These are phyloP conservation scores for Zalaria obscura DNA, from an alignment of 2,329 filamentous ascomycete species.

Conservation along the genomic window DNA sequence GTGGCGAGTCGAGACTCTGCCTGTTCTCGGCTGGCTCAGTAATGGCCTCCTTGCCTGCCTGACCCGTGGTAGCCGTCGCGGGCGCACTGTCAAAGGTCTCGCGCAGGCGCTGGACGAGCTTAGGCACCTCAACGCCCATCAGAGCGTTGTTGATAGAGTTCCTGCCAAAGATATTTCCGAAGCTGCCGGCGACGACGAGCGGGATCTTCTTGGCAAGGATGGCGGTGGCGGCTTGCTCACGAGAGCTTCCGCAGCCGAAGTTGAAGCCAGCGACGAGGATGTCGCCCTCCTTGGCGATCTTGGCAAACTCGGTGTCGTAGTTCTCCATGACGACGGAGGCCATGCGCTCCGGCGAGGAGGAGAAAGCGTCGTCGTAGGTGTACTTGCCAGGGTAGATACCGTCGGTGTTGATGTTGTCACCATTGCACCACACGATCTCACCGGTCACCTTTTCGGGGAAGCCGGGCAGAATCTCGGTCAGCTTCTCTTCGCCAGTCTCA, in stretches of 20 bases:
- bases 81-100: conserved; percentile 36
- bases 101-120: conserved; percentile 50
- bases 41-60: conserved; percentile 22
- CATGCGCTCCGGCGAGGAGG: conserved; percentile 63
- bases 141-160: conserved; percentile 72
- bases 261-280: conserved; percentile 79
- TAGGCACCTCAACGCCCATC: conserved; percentile 56
- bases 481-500: conserved; percentile 13
- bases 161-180: conserved; percentile 69
- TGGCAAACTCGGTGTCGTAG: conserved; percentile 62
- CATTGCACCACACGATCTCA: conserved; percentile 79
- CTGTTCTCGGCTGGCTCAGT: conserved; percentile 37
- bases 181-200: conserved; percentile 66
- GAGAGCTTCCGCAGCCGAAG: conserved; percentile 69
- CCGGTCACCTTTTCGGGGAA: conserved; percentile 74
- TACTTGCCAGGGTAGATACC: conserved; percentile 84
- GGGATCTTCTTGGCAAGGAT: conserved; percentile 70
- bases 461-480: conserved; percentile 64
- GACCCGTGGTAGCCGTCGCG: conserved; percentile 7
- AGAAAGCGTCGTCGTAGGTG: conserved; percentile 79
- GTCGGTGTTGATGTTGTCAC: conserved; percentile 82
- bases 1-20: conserved; percentile 37
- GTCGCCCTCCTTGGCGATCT: conserved; percentile 52
- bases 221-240: conserved; percentile 81
- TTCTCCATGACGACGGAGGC: conserved; percentile 86